Percentiles rank a stretch among this genome's conserved stretches.
These are phyloP conservation scores for Phytophthora pini DNA, from an alignment of 352 stramenopile species.

Conservation along the genomic window DNA sequence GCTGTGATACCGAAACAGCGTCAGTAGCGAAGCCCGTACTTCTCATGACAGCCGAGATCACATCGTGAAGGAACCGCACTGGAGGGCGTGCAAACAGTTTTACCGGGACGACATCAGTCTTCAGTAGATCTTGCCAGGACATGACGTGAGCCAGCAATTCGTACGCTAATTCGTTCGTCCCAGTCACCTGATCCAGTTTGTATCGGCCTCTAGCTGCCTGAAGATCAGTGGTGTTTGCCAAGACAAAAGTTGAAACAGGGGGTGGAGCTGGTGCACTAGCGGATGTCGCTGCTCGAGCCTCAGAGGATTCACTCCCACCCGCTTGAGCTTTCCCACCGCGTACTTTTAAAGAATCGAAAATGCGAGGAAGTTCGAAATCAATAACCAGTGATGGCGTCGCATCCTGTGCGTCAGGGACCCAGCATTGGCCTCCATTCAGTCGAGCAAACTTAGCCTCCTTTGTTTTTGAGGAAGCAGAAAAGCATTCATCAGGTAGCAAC, in stretches of 20 bases:
- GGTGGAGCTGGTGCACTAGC: neutral
- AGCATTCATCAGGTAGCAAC: slow-evolving; percentile 60
- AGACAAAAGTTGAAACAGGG: slow-evolving; percentile 47
- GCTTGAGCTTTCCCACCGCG: slow-evolving; percentile 56
- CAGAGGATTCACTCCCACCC: slow-evolving; percentile 7
- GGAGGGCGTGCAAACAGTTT: slow-evolving; percentile 83
- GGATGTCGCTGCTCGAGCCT: slow-evolving; percentile 5
- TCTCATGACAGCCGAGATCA: slow-evolving; percentile 72
- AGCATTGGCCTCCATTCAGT: slow-evolving; percentile 66
- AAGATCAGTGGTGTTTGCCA: slow-evolving; percentile 48
- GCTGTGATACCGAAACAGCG: slow-evolving; percentile 43
- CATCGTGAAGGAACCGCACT: slow-evolving; percentile 83
- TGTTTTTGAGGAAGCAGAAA: slow-evolving; percentile 63
- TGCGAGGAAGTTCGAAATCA: slow-evolving; percentile 74
- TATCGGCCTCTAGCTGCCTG: slow-evolving; percentile 41
- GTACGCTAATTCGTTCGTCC: slow-evolving; percentile 71
- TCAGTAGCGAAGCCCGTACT: slow-evolving; percentile 65
- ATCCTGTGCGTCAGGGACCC: slow-evolving; percentile 64
- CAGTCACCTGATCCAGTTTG: slow-evolving; percentile 52
- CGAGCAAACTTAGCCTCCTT: slow-evolving; percentile 64
- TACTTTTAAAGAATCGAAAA: slow-evolving; percentile 68
- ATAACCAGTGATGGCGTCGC: slow-evolving; percentile 61
- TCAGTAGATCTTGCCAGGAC: slow-evolving; percentile 82
- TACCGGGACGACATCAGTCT: slow-evolving; percentile 62
- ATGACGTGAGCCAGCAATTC: slow-evolving; percentile 70